Evolutionary conservation across 768 basidiomycete genomes (phyloP).

Genomic region (Fomitopsis serialis): DNA sequence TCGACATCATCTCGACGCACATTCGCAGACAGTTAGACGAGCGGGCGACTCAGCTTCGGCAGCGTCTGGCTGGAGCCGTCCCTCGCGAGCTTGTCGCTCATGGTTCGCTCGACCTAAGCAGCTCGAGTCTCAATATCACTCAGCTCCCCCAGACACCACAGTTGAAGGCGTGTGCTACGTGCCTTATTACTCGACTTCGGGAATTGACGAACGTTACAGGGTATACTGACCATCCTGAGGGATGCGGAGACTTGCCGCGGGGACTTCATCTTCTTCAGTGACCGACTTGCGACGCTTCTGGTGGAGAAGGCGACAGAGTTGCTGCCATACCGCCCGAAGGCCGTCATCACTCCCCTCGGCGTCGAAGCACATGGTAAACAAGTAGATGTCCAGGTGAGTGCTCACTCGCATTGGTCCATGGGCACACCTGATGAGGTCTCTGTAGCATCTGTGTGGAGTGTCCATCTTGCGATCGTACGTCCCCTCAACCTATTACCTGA

Average conservation of each 20-base stretch:
- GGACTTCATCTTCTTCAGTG: slow-evolving; percentile 92
- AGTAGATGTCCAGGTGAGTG: slow-evolving; percentile 51
- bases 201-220: slow-evolving; percentile 38
- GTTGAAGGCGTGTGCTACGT: slow-evolving; percentile 50
- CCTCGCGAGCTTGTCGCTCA: slow-evolving; percentile 17
- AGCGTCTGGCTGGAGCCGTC: slow-evolving; percentile 52
- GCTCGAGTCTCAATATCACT: slow-evolving; percentile 50
- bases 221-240: slow-evolving; percentile 84
- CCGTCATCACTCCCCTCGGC: slow-evolving; percentile 64
- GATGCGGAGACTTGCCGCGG: slow-evolving; percentile 64
- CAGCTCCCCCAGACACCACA: slow-evolving; percentile 79
- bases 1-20: slow-evolving; percentile 90
- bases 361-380: slow-evolving; percentile 53
- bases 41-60: slow-evolving; percentile 67
- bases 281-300: slow-evolving; percentile 79
- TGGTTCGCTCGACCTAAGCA: slow-evolving; percentile 21
- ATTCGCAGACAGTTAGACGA: slow-evolving; percentile 80
- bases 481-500: not conserved
- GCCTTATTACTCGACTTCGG: not conserved
- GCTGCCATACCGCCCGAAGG: slow-evolving; percentile 64
- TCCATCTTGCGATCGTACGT: slow-evolving; percentile 84
- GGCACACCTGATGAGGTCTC: too few species aligned
- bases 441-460: slow-evolving; percentile 78
- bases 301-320: slow-evolving; percentile 80
- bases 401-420: not conserved